phyloP scores from a whole-genome alignment of 208 protist genomes.

The Leishmania turanica region DNA sequence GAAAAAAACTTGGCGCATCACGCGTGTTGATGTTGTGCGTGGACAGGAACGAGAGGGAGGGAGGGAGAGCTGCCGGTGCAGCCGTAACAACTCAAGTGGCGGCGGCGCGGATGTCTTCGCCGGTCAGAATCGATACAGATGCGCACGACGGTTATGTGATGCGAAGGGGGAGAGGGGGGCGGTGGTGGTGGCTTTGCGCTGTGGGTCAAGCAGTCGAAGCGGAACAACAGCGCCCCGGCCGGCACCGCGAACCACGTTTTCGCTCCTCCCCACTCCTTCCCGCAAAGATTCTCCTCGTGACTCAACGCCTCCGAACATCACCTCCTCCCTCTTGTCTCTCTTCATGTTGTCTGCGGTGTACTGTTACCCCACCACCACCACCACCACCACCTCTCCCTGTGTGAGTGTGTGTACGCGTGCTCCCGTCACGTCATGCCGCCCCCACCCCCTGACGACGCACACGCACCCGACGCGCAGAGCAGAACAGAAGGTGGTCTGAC shows the following conservation, averaged over 20 bases:
- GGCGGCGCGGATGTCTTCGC: not conserved
- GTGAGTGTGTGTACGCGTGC: too few species aligned
- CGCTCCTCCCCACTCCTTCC: not conserved
- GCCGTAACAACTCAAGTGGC: not conserved
- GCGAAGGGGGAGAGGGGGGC: not conserved
- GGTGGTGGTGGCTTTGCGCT: not conserved
- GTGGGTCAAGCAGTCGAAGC: not conserved
- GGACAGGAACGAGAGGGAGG: not conserved
- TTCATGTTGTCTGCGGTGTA: not conserved
- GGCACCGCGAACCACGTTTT: not conserved
- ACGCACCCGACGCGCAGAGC: too few species aligned
- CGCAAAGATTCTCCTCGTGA: not conserved
- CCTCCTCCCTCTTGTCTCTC: not conserved
- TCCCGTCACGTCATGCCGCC: too few species aligned
- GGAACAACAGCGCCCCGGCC: not conserved
- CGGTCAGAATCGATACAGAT: not conserved
- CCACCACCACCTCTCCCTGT: too few species aligned
- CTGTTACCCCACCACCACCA: not conserved
- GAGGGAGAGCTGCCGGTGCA: not conserved
- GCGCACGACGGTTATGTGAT: not conserved
- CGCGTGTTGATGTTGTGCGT: not conserved
- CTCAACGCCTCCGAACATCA: too few species aligned
- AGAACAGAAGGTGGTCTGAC: too few species aligned
- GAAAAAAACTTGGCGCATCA: too few species aligned
- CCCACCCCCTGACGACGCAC: too few species aligned